Conservation (phyloP, 73 alveolate genomes). For the Loxodes magnus region DNA sequence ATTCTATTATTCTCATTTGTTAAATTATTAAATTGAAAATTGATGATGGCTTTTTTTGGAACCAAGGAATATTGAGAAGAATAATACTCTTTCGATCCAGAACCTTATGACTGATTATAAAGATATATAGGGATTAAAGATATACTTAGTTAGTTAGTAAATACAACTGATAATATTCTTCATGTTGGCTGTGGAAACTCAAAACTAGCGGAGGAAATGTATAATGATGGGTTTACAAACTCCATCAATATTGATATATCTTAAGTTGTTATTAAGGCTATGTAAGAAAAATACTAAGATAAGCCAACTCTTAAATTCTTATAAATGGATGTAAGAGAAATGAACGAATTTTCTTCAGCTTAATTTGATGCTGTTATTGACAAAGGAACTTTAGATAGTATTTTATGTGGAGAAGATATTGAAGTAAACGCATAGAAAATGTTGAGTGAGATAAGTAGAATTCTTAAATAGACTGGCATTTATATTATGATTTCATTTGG, state of each 20-base stretch:
- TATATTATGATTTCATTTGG: conserved; percentile 89
- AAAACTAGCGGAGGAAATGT: conserved; percentile 88
- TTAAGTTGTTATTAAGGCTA: conserved; percentile 77
- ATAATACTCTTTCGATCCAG: conserved; percentile 91
- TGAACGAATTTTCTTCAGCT: conserved; percentile 70
- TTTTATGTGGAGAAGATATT: conserved; percentile 92
- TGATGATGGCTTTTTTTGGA: conserved; percentile 85
- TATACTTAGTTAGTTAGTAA: conserved; percentile 65
- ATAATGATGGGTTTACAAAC: conserved; percentile 91
- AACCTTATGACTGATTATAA: conserved; percentile 95
- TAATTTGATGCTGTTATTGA: conserved; percentile 87
- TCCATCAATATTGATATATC: conserved; percentile 84
- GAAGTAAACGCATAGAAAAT: conserved; percentile 83
- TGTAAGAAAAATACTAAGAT: conserved; percentile 88
- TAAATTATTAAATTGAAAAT: background rate
- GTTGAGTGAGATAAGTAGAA: conserved; percentile 82
- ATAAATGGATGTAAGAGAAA: conserved; percentile 83
- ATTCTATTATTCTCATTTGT: background rate
- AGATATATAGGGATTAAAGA: conserved; percentile 90
- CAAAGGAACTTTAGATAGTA: conserved; percentile 89
- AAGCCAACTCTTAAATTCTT: conserved; percentile 78
- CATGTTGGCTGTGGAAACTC: conserved; percentile 96
- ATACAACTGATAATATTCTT: conserved; percentile 73
- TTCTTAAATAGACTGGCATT: conserved; percentile 89
- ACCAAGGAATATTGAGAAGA: conserved; percentile 97